A percentile compares a stretch with the other conserved stretches of the same genome.
These are phyloP conservation scores for Phtheirospermum japonicum DNA, from an alignment of 257 asterid species.

Conservation along the genomic window DNA sequence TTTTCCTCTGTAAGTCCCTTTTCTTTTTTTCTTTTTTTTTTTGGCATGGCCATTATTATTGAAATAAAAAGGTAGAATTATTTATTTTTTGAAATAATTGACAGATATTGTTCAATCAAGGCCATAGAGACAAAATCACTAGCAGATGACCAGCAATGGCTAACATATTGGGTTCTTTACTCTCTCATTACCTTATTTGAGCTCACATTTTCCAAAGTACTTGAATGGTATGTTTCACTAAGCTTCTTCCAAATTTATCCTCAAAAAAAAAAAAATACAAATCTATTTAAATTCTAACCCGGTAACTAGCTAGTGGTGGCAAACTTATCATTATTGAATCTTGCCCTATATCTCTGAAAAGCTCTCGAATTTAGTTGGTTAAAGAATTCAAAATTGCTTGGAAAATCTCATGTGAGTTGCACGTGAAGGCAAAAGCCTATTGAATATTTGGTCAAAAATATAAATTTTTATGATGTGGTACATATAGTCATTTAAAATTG, in stretches of 20 bases:
- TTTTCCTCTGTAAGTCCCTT: conserved; percentile 75
- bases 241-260: neutral
- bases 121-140: conserved; percentile 83
- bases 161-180: conserved; percentile 92
- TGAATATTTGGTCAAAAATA: no score
- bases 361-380: no score
- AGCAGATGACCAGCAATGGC: conserved; percentile 87
- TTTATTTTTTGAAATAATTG: neutral
- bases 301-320: no score
- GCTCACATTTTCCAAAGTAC: conserved; percentile 66
- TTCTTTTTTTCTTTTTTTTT: neutral
- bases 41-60: neutral
- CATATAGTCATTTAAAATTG: no score
- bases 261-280: no score
- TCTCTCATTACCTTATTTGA: conserved; percentile 80
- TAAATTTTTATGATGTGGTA: no score
- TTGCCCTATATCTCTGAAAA: no score
- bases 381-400: no score
- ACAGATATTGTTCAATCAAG: conserved; percentile 71
- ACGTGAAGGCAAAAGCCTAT: no score
- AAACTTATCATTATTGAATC: no score
- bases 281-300: no score
- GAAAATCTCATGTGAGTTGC: no score
- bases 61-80: neutral
- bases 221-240: conserved; percentile 54